phyloP scores from a whole-genome alignment of 2,329 filamentous ascomycete genomes.

The Xylaria sp. region DNA sequence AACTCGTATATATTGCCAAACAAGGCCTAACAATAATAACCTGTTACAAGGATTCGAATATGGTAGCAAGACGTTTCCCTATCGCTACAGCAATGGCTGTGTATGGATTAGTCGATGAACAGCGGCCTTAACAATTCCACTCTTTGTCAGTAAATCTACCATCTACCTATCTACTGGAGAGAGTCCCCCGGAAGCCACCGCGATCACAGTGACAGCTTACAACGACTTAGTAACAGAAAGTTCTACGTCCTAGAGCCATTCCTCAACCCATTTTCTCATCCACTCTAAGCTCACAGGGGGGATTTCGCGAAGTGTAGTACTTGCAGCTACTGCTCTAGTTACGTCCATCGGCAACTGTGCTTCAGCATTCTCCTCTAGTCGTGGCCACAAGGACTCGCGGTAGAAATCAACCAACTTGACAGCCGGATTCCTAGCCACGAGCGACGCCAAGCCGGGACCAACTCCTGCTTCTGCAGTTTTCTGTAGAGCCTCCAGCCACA shows the following conservation, averaged over 20 bases:
- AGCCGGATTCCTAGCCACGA: slow-evolving; percentile 35
- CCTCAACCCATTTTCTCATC: slow-evolving; percentile 45
- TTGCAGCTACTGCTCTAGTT: slow-evolving; percentile 24
- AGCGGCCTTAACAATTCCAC: too few relatives aligned
- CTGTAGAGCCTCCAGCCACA: not conserved
- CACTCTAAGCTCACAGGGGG: slow-evolving; percentile 38
- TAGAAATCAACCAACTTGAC: slow-evolving; percentile 43
- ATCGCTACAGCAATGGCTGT: too few relatives aligned
- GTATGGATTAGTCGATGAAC: too few relatives aligned
- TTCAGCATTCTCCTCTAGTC: not conserved
- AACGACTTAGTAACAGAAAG: not conserved
- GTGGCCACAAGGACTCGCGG: slow-evolving; percentile 23
- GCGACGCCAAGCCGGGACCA: not conserved
- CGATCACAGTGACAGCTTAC: not conserved
- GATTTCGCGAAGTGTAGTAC: slow-evolving; percentile 37
- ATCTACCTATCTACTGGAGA: not conserved
- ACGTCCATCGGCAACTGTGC: slow-evolving; percentile 28
- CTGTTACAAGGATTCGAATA: too few relatives aligned
- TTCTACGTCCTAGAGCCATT: slow-evolving; percentile 8
- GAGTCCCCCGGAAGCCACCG: not conserved
- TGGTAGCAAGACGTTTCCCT: too few relatives aligned
- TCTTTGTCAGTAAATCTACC: too few relatives aligned
- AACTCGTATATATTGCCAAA: too few relatives aligned
- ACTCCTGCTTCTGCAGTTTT: not conserved
- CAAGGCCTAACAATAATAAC: too few relatives aligned